phyloP scores from a whole-genome alignment of 2,329 filamentous ascomycete species.

The Microsporum canis region DNA sequence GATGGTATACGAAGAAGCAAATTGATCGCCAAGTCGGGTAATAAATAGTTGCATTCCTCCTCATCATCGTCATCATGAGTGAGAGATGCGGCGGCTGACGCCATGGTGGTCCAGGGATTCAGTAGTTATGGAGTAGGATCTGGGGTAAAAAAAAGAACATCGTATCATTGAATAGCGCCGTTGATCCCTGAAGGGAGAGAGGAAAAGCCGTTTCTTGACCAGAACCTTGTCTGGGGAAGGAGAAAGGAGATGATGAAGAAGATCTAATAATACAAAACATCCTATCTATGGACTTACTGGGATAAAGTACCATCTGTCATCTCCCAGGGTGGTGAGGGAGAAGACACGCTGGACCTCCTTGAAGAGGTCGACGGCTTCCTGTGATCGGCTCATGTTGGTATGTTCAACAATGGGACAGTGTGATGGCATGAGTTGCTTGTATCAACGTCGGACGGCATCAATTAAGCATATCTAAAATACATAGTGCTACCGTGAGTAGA shows the following conservation, averaged over 20 bases:
- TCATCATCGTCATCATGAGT: not conserved
- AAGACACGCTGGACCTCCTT: conserved; percentile 7
- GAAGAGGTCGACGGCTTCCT: conserved; percentile 9
- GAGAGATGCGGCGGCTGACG: not conserved
- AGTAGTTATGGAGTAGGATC: not conserved
- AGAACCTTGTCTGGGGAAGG: not conserved
- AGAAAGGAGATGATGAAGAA: not conserved
- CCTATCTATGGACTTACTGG: conserved; percentile 1
- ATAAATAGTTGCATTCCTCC: too few relatives aligned
- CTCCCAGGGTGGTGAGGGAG: conserved; percentile 8
- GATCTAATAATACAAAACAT: too few relatives aligned
- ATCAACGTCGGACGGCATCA: not conserved
- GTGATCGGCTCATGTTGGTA: not conserved
- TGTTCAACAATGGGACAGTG: too few relatives aligned
- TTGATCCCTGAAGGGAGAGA: not conserved
- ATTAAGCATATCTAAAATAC: not conserved
- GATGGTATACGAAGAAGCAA: not conserved
- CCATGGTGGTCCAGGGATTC: not conserved
- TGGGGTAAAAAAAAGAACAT: not conserved
- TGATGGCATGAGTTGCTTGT: not conserved
- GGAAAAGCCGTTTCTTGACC: not conserved
- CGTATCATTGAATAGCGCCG: not conserved
- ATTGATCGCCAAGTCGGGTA: not conserved
- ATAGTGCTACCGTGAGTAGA: not conserved
- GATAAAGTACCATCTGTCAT: conserved; percentile 11